Evolutionary conservation across 108 stramenopile species (phyloP).

Genomic region (Pseudonitzschia delicatissima): DNA sequence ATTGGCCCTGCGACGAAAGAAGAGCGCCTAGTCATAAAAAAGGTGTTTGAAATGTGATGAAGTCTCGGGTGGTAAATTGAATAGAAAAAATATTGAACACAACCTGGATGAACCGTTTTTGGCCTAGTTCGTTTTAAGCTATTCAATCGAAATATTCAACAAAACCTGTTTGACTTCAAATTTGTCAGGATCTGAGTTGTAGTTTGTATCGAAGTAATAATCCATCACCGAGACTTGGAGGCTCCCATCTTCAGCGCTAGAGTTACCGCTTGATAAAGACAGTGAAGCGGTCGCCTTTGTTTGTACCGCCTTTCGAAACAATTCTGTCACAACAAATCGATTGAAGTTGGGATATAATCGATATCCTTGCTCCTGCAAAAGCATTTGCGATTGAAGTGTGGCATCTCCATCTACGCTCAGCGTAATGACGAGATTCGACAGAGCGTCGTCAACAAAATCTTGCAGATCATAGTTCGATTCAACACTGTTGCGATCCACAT

Average conservation of each 20-base stretch:
- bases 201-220: constrained; percentile 86
- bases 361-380: constrained; percentile 83
- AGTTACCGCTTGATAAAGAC: no score
- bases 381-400: constrained; percentile 62
- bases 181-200: constrained; percentile 80
- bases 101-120: no score
- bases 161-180: constrained; percentile 84
- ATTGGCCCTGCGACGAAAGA: constrained; percentile 45
- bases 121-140: no score
- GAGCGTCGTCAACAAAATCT: constrained; percentile 30
- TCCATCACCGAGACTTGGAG: constrained; percentile 37
- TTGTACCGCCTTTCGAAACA: constrained; percentile 16
- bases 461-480: constrained; percentile 39
- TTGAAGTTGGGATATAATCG: constrained; percentile 70
- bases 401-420: constrained; percentile 74
- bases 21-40: constrained; percentile 13
- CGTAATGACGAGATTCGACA: constrained; percentile 52
- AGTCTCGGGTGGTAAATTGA: no score
- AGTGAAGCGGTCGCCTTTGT: constrained; percentile 3
- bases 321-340: constrained; percentile 30
- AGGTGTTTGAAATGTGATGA: no score
- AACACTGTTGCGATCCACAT: constrained; percentile 3
- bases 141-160: constrained; percentile 66
- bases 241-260: neutral
- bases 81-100: no score